Evolutionary conservation across 2,329 filamentous ascomycete genomes (phyloP).

Genomic region (Diaporthe velutina): DNA sequence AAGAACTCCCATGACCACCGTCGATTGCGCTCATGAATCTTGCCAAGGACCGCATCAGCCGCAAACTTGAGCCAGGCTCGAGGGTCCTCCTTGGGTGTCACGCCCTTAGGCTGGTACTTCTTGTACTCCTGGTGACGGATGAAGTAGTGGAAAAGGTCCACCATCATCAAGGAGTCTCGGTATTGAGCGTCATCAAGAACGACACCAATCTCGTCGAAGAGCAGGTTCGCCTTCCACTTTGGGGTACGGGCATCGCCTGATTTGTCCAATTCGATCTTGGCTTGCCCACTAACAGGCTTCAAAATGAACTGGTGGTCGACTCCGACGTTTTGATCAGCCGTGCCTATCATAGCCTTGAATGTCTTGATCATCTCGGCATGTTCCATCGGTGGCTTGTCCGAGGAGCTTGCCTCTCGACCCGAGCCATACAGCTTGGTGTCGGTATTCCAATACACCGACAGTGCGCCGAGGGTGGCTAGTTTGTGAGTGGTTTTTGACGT

Average conservation of each 20-base stretch:
- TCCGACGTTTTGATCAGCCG: constrained; percentile 52
- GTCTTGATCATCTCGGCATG: constrained; percentile 83
- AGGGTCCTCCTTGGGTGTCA: constrained; percentile 88
- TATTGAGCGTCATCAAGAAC: constrained; percentile 99
- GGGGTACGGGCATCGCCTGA: constrained; percentile 83
- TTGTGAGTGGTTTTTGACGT: constrained; percentile 89
- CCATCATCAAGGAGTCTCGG: constrained; percentile 96
- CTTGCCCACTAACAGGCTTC: constrained; percentile 94
- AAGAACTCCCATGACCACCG: constrained; percentile 98
- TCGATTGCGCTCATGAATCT: constrained; percentile 94
- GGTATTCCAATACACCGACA: constrained; percentile 99
- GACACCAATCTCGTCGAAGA: constrained; percentile 98
- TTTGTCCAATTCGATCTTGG: constrained; percentile 95
- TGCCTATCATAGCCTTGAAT: constrained; percentile 85
- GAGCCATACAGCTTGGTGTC: constrained; percentile 87
- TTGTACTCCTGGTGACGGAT: constrained; percentile 98
- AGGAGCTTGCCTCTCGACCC: constrained; percentile 77
- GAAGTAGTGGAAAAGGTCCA: constrained; percentile 98
- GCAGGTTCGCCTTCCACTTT: constrained; percentile 88
- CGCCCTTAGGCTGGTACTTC: constrained; percentile 86
- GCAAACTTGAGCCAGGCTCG: constrained; percentile 94
- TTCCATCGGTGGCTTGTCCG: constrained; percentile 71
- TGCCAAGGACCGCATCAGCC: constrained; percentile 86
- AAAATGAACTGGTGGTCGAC: constrained; percentile 89
- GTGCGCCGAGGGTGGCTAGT: constrained; percentile 86